Percentiles rank a stretch among this genome's conserved stretches.
These are phyloP conservation scores for Antarctomyces pellizariae DNA, from an alignment of 495 filamentous ascomycete species.

Conservation along the genomic window DNA sequence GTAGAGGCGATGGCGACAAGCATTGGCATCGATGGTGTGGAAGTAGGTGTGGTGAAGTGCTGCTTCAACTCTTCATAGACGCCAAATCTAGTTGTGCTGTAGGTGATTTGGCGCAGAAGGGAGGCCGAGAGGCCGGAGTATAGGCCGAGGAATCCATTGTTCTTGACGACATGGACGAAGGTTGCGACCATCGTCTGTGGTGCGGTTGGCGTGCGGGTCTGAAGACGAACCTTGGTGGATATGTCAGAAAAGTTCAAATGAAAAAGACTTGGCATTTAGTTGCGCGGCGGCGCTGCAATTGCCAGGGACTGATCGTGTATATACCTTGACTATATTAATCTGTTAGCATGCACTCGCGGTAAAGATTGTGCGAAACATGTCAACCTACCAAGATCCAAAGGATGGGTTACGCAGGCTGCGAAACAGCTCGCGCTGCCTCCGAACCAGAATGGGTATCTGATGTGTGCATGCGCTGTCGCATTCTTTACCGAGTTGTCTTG, in stretches of 20 bases:
- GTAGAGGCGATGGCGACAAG: conserved; percentile 59
- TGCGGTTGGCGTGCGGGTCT: conserved; percentile 46
- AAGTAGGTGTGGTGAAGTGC: conserved; percentile 23
- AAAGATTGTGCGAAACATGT: conserved; percentile 6
- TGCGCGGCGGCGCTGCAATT: neutral
- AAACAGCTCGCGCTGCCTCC: conserved; percentile 79
- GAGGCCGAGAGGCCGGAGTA: conserved; percentile 83
- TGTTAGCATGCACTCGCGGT: conserved; percentile 7
- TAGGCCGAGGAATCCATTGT: conserved; percentile 41
- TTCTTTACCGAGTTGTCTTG: conserved; percentile 7
- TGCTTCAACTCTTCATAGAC: conserved; percentile 84
- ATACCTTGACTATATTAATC: conserved; percentile 26
- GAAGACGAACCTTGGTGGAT: conserved; percentile 50
- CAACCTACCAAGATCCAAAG: conserved; percentile 53
- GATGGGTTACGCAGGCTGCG: conserved; percentile 77
- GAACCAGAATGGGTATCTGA: conserved; percentile 80
- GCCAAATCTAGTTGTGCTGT: conserved; percentile 81
- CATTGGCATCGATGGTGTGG: conserved; percentile 35
- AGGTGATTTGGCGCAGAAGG: conserved; percentile 75
- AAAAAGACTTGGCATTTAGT: neutral
- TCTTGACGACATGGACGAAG: conserved; percentile 47
- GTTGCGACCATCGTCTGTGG: conserved; percentile 60
- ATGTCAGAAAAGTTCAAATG: conserved; percentile 8
- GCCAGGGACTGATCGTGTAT: conserved; percentile 1
- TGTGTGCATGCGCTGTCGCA: conserved; percentile 15